These are phyloP conservation scores for Rubroboletus pulcherrimus DNA, from an alignment of 768 basidiomycete genomes.

Conservation along the genomic window DNA sequence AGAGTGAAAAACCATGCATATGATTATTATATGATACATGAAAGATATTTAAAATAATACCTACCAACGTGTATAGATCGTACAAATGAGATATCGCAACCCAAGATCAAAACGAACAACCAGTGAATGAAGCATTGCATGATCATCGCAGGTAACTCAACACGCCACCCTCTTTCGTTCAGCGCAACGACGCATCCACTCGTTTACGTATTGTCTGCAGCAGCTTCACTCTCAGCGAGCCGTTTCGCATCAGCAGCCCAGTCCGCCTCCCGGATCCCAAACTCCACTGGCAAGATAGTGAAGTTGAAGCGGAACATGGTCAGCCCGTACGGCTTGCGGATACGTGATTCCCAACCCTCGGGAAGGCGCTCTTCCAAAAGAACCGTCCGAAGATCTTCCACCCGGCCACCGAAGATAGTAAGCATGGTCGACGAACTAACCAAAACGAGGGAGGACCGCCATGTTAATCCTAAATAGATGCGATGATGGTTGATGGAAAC, in stretches of 20 bases:
- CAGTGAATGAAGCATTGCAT: not conserved
- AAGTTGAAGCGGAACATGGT: conserved; percentile 57
- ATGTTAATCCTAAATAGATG: not conserved
- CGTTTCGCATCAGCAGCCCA: conserved; percentile 14
- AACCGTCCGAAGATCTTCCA: conserved; percentile 50
- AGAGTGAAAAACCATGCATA: not conserved
- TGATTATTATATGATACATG: not conserved
- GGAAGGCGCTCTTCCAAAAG: conserved; percentile 68
- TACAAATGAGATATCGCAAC: not conserved
- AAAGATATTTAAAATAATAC: not conserved
- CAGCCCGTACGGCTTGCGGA: conserved; percentile 52
- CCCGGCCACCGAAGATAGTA: conserved; percentile 62
- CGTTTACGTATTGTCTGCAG: not conserved
- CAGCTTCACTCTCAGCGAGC: not conserved
- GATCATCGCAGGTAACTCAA: not conserved
- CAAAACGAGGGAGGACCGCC: not conserved
- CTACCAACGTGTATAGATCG: not conserved
- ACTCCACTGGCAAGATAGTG: conserved; percentile 25
- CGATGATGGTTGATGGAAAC: not conserved
- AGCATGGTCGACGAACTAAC: conserved; percentile 63
- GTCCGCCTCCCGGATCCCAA: conserved; percentile 18
- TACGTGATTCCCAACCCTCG: conserved; percentile 65
- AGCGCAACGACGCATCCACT: not conserved
- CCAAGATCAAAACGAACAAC: not conserved
- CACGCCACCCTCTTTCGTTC: not conserved